Conservation (phyloP, 1,284 basidiomycete species). For the Trametes pubescens region DNA sequence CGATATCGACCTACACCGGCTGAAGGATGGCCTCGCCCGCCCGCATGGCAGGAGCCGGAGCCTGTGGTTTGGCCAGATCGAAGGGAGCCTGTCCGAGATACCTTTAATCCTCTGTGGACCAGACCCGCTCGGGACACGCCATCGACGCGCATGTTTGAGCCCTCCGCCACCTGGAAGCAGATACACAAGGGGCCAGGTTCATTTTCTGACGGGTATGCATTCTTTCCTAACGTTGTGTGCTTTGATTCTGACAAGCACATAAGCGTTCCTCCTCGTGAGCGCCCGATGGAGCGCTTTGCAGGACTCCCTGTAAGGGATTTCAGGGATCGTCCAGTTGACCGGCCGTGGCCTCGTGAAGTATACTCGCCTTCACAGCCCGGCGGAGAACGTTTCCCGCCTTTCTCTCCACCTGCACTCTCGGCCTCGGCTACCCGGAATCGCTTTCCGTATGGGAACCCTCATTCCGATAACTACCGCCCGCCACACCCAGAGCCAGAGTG, state of each 20-base stretch:
- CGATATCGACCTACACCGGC: conserved; percentile 48
- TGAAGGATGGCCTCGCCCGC: conserved; percentile 45
- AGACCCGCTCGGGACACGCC: conserved; percentile 50
- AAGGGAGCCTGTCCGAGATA: conserved; percentile 44
- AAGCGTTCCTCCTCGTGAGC: conserved; percentile 19
- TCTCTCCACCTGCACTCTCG: conserved; percentile 27
- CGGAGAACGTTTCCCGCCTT: conserved; percentile 37
- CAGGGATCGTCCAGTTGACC: conserved; percentile 28
- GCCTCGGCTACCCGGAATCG: conserved; percentile 25
- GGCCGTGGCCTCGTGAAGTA: conserved; percentile 24
- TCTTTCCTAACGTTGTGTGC: conserved; percentile 1
- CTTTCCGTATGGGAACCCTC: conserved; percentile 34
- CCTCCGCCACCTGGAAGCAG: conserved; percentile 75
- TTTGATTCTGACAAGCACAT: neutral
- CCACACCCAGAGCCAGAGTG: conserved; percentile 35
- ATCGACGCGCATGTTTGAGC: conserved; percentile 71
- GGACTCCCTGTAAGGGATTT: conserved; percentile 18
- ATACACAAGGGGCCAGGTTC: conserved; percentile 47
- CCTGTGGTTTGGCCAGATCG: conserved; percentile 40
- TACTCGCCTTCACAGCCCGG: conserved; percentile 31
- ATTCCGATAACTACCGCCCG: conserved; percentile 40
- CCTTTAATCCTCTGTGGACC: conserved; percentile 33
- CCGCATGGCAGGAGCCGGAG: conserved; percentile 33
- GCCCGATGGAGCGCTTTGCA: conserved; percentile 26
- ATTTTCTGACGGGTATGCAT: conserved; percentile 33